phyloP scores from a whole-genome alignment of 2,329 filamentous ascomycete species.

The Colletotrichum costaricense region DNA sequence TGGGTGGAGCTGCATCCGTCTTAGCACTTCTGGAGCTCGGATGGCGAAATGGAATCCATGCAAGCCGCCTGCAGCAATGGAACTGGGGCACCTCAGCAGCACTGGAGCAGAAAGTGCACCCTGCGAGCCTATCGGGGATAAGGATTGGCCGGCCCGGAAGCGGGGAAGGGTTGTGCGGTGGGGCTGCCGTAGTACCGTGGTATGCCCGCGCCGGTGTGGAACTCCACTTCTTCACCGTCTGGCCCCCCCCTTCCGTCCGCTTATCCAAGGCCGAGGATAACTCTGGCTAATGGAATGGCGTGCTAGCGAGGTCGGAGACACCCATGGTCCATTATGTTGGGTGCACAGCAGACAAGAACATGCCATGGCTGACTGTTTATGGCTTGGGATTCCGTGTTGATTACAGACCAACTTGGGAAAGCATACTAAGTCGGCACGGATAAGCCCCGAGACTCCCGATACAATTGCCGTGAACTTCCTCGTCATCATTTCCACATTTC shows the following conservation, averaged over 20 bases:
- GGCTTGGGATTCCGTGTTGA: background rate
- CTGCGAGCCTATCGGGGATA: constrained; percentile 28
- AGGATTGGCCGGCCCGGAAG: constrained; percentile 34
- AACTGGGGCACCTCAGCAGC: background rate
- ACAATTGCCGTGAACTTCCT: background rate
- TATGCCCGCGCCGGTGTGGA: constrained; percentile 5
- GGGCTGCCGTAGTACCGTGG: background rate
- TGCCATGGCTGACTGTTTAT: background rate
- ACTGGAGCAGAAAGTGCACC: constrained; percentile 26
- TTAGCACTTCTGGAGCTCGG: constrained; percentile 34
- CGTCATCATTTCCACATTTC: background rate
- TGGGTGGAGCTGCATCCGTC: constrained; percentile 26
- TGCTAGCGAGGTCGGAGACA: background rate
- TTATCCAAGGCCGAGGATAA: constrained; percentile 6
- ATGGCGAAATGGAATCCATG: constrained; percentile 34
- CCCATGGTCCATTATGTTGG: background rate
- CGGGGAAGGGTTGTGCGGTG: constrained; percentile 7
- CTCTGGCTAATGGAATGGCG: background rate
- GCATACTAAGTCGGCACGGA: no score
- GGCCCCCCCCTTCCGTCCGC: background rate
- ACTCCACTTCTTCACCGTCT: constrained; percentile 26
- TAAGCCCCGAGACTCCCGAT: background rate
- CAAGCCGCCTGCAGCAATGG: background rate
- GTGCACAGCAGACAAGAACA: background rate
- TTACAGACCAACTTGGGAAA: background rate